A percentile compares a stretch with the other conserved stretches of the same genome.
Evolutionary conservation across 176 grass and related monocot species (phyloP).

Genomic region (Paspalum notatum): DNA sequence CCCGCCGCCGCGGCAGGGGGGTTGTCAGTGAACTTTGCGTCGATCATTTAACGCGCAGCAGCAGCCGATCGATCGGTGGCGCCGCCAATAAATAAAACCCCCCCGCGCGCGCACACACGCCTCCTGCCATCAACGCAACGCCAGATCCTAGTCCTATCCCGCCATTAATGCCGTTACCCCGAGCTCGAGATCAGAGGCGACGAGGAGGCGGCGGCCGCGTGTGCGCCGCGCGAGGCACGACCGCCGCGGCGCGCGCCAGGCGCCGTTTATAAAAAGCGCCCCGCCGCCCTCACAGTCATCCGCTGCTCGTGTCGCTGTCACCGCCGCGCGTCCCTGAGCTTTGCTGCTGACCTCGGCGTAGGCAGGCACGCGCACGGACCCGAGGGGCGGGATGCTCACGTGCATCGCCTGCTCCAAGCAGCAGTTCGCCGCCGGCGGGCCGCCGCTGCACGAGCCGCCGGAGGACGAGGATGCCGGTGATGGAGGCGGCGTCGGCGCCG

Average conservation of each 20-base stretch:
- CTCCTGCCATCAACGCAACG: slow-evolving; percentile 27
- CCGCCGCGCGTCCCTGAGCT: slow-evolving; percentile 25
- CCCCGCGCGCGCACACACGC: slow-evolving; percentile 42
- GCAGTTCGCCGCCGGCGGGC: slow-evolving; percentile 48
- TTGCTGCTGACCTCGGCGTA: neutral
- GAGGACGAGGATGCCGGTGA: slow-evolving; percentile 58
- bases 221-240: slow-evolving; percentile 5
- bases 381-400: slow-evolving; percentile 66
- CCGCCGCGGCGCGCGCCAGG: neutral
- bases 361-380: neutral
- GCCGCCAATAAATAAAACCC: slow-evolving; percentile 49
- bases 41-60: slow-evolving; percentile 6
- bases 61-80: neutral
- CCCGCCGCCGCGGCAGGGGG: neutral
- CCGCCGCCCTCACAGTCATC: neutral
- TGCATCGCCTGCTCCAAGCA: slow-evolving; percentile 97
- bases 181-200: slow-evolving; percentile 52
- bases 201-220: neutral
- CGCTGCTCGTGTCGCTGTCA: neutral
- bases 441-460: slow-evolving; percentile 57
- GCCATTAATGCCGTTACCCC: slow-evolving; percentile 47
- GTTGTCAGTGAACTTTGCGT: slow-evolving; percentile 39
- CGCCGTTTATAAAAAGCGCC: slow-evolving; percentile 22
- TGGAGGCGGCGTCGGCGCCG: neutral
- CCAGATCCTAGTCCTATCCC: slow-evolving; percentile 35